Base-by-base conservation (phyloP, 2,329 filamentous ascomycete species). In the Trichophyton benhamiae region DNA sequence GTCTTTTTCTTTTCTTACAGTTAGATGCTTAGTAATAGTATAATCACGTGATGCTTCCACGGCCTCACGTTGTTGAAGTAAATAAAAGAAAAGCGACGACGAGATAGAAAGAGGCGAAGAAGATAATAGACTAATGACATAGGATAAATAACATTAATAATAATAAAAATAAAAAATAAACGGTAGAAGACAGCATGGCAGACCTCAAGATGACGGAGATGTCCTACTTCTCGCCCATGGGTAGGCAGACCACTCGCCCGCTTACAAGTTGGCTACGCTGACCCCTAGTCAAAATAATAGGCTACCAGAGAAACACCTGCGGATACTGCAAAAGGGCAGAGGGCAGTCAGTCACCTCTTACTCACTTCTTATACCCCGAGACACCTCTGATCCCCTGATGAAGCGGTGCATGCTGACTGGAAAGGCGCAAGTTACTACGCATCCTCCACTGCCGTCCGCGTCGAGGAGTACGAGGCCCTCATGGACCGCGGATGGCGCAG, bases 401-500 rank as follows among this genome's bases (percentile, higher is more conserved):
- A 27, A 27, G 27, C 27, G 5, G 27, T 52, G 13, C 27, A 27
- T 36, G 59, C 59, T 62, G 33, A 61, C 42, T 6, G 27, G 25
- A 42, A 42, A 79, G 77, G 73, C 66, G 74, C 72, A 61, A 75
- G 76, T 38, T 79, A 78, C 67, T 79, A 78, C 68, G 71, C 76
- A 66, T 74, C 72, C 59, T 78, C 76, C 15, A 69, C 75, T 38
- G 71, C 72, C 41, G 73, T 79, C 64, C 71, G 72, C 59, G 73
- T 75, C 46, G 72, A 72, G 60, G 76, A 79, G 67, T 80, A 80
- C 70, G 77, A 78, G 64, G 67, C 72, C 30, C 72, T 80, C 20
- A 71, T 79, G 62, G 75, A 79, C 66, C 71, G 75, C 52, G 78
- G 78, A 53, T 80, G 78, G 78, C 73, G 78, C 71, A 72, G 78